These are phyloP conservation scores for Nigrospora sphaerica DNA, from an alignment of 2,329 filamentous ascomycete genomes.

Conservation along the genomic window DNA sequence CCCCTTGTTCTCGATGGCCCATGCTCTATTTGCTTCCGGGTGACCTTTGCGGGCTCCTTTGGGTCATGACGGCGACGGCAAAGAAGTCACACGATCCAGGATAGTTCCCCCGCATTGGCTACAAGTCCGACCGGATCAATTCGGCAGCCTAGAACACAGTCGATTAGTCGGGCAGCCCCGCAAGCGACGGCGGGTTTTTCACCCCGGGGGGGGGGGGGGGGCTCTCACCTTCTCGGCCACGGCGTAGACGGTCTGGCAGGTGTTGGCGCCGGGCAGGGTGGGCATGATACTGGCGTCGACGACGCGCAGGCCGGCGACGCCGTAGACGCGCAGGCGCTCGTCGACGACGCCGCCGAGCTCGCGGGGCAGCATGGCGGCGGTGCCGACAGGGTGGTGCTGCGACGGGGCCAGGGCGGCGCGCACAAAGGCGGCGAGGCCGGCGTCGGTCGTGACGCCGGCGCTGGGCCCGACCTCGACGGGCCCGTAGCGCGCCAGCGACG, in stretches of 20 bases:
- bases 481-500: neutral
- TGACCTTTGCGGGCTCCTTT: no score
- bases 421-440: conserved; percentile 15
- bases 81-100: no score
- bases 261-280: neutral
- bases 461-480: conserved; percentile 8
- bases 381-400: conserved; percentile 21
- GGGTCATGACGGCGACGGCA: no score
- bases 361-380: conserved; percentile 29
- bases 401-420: conserved; percentile 8
- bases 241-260: neutral
- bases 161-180: no score
- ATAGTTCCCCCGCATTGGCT: no score
- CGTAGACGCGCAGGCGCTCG: conserved; percentile 12
- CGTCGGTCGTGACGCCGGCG: conserved; percentile 15
- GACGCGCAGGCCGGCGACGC: conserved; percentile 7
- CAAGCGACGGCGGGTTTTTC: no score
- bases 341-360: conserved; percentile 37
- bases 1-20: no score
- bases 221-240: conserved; percentile 1
- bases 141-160: no score
- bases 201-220: no score
- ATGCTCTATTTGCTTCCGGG: no score
- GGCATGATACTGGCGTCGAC: conserved; percentile 6
- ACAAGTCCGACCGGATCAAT: no score